A percentile compares a stretch with the other conserved stretches of the same genome.
phyloP scores from a whole-genome alignment of 768 basidiomycete genomes.

The Symmetrospora coprosmae region DNA sequence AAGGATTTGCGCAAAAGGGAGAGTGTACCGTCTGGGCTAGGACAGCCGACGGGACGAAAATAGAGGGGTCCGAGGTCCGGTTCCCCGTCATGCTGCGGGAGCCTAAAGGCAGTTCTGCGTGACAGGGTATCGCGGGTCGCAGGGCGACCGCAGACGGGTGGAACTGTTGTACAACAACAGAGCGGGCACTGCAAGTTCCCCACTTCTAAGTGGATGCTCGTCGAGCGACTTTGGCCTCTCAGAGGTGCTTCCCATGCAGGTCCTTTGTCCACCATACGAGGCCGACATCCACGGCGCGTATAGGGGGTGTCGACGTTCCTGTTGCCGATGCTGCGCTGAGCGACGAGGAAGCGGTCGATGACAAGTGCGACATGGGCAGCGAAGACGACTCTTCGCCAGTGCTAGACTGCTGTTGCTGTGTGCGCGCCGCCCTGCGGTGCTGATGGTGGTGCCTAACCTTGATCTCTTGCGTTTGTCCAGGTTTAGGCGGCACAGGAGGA shows the following conservation, averaged over 20 bases:
- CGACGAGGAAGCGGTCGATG: too few relatives aligned
- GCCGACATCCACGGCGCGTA: constrained; percentile 1
- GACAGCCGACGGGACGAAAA: background rate
- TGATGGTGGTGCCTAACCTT: background rate
- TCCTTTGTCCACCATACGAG: constrained; percentile 14
- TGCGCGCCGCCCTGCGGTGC: background rate
- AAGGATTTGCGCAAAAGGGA: background rate
- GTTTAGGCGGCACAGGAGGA: background rate
- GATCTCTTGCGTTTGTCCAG: background rate
- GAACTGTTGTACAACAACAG: too few relatives aligned
- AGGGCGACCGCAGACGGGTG: too few relatives aligned
- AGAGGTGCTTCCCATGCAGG: constrained; percentile 3
- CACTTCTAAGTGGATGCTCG: too few relatives aligned
- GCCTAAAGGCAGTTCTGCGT: too few relatives aligned
- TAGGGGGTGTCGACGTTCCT: too few relatives aligned
- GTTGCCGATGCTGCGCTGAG: background rate
- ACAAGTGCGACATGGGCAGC: too few relatives aligned
- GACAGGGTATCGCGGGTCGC: too few relatives aligned
- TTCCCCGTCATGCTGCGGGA: too few relatives aligned
- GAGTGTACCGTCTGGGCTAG: background rate
- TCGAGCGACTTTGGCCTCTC: background rate
- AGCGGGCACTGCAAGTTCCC: too few relatives aligned
- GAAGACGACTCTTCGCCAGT: background rate
- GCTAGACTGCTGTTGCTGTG: background rate
- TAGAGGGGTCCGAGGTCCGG: too few relatives aligned